Evolutionary conservation across 768 basidiomycete genomes (phyloP).

Genomic region (Lactarius pseudohatsudake): DNA sequence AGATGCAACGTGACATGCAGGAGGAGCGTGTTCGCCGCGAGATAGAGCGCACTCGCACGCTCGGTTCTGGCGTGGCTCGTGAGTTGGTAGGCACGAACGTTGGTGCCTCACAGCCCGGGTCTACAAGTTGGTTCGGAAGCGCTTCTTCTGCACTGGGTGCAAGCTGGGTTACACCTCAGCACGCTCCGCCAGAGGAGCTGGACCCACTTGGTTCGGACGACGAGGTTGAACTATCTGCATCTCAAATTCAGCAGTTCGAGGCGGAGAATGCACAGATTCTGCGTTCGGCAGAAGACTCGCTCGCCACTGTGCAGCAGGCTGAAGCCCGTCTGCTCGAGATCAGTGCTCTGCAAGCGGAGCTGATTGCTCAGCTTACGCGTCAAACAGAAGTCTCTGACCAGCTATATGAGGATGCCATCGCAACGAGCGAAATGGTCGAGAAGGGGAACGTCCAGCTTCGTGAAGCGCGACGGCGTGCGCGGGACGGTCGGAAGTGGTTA

Average conservation of each 20-base stretch:
- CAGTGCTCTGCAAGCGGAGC: conserved; percentile 87
- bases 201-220: conserved; percentile 57
- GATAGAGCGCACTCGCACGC: conserved; percentile 75
- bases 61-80: conserved; percentile 76
- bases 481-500: conserved; percentile 87
- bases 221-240: conserved; percentile 70
- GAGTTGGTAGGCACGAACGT: conserved; percentile 53
- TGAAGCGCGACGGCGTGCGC: conserved; percentile 83
- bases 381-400: conserved; percentile 94
- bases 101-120: conserved; percentile 44
- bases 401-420: conserved; percentile 91
- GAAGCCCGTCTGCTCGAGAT: conserved; percentile 93
- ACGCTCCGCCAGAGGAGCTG: conserved; percentile 36
- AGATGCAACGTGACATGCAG: conserved; percentile 83
- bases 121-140: conserved; percentile 51
- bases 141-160: conserved; percentile 44
- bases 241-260: conserved; percentile 92
- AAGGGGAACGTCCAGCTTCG: conserved; percentile 89
- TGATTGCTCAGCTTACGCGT: conserved; percentile 80
- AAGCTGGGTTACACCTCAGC: conserved; percentile 45
- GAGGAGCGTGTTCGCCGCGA: conserved; percentile 91
- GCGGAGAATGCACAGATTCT: conserved; percentile 86
- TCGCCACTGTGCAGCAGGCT: conserved; percentile 88
- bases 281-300: conserved; percentile 77
- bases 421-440: conserved; percentile 80